A percentile compares a stretch with the other conserved stretches of the same genome.
These are phyloP conservation scores for Mortierella sp. DNA, from an alignment of 371 early-diverging fungal species.

Conservation along the genomic window DNA sequence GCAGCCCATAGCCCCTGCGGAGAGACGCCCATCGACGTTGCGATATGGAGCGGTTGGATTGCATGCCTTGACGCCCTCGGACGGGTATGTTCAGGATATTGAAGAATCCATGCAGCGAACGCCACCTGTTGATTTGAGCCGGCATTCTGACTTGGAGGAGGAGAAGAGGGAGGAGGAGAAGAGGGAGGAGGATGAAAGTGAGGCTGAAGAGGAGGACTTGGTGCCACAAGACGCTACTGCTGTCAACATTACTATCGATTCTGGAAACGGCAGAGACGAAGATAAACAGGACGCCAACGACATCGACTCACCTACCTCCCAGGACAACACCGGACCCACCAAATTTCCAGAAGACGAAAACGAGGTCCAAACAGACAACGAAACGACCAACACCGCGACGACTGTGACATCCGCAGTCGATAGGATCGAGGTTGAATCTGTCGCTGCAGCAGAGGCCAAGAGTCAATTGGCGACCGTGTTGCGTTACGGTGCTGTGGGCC, in stretches of 20 bases:
- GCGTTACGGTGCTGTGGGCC: background rate
- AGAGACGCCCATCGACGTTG: background rate
- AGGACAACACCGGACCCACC: too few relatives aligned
- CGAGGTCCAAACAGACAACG: background rate
- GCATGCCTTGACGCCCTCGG: background rate
- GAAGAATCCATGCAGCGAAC: background rate
- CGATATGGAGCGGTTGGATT: background rate
- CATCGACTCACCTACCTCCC: too few relatives aligned
- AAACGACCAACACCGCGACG: background rate
- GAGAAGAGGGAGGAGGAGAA: background rate
- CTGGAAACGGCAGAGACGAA: too few relatives aligned
- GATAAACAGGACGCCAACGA: too few relatives aligned
- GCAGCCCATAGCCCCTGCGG: background rate
- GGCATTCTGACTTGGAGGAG: background rate
- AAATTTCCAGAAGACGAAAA: background rate
- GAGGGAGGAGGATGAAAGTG: background rate
- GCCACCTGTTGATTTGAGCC: background rate
- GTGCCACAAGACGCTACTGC: too few relatives aligned
- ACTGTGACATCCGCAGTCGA: background rate
- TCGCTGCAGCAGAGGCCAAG: background rate
- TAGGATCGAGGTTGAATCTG: background rate
- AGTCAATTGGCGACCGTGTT: background rate
- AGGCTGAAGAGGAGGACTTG: background rate
- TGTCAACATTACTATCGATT: too few relatives aligned
- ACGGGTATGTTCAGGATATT: background rate